Base-by-base conservation (phyloP, 1,284 basidiomycete species). In the Tylopilus sp. region DNA sequence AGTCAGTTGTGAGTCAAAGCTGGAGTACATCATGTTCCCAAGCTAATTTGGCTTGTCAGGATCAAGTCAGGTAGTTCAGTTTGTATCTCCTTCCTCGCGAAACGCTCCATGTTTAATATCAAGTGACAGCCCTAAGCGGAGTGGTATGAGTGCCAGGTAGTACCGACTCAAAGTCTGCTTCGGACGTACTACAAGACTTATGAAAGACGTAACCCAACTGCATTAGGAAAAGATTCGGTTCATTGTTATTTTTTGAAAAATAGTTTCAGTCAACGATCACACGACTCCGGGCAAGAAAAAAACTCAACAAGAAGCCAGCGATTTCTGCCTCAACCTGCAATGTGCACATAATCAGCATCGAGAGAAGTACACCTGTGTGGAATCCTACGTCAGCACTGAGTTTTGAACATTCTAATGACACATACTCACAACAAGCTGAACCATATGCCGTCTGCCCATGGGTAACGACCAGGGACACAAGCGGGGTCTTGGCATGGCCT, bases 81-180 rank as follows among this genome's bases (percentile, higher is more conserved):
- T n/a, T 41, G 24, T 18, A 39, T 39, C 36, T 62, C 53, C 38
- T 16, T 59, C 57, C 62, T 68, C 41, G 64, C 68, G 9, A 76
- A 69, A 51, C 65, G 61, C 26, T 71, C 74, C 72, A 76, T 72
- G 16, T 62, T 71, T 2, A 73, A 52, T 57, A 76, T 56, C 63
- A 73, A 57, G 38, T 51, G 61, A 61, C 74, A 73, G 1, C 72
- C 72, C 72, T 73, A 36, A 19, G 52, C 19, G 15, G 4, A n/a
- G 51, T 32, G 26, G 54, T 32, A 38, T 33, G 47, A 66, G 19
- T 33, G 8, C 15, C 38, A 38, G 38, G n/a, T 47, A 26, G n/a
- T 6, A n/a, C 7, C 16, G 29, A 57, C 19, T 16, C n/a, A 4
- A 52, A 58, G 52, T 3, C 0, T 39, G 44, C 51, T n/a, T 16